A percentile compares a stretch with the other conserved stretches of the same genome.
phyloP scores from a whole-genome alignment of 805 yeast genomes.

The Nakazawaea sp. region DNA sequence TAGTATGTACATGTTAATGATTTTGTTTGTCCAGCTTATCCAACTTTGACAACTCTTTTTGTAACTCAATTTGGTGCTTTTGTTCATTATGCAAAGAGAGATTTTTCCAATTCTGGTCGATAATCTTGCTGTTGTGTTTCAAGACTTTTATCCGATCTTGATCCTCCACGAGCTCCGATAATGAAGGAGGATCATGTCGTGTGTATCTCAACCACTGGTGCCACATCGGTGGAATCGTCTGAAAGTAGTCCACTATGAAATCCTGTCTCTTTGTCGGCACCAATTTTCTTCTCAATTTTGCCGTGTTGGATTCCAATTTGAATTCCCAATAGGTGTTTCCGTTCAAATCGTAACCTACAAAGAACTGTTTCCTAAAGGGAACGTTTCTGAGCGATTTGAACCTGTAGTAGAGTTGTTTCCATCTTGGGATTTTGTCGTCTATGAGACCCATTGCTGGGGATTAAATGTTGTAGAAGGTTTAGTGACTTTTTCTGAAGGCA shows the following conservation, averaged over 20 bases:
- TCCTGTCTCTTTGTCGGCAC: constrained; percentile 43
- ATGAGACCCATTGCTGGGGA: neutral
- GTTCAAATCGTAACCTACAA: constrained; percentile 66
- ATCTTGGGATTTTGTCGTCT: constrained; percentile 33
- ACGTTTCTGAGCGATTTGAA: constrained; percentile 57
- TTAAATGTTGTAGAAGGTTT: no score
- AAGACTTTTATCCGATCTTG: constrained; percentile 46
- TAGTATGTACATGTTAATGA: neutral
- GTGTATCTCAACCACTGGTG: constrained; percentile 72
- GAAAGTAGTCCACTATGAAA: constrained; percentile 51
- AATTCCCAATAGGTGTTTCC: constrained; percentile 89
- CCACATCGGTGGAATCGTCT: constrained; percentile 67
- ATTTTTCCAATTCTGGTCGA: constrained; percentile 32
- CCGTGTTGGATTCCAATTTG: constrained; percentile 40
- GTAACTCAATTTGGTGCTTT: constrained; percentile 14
- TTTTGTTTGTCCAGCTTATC: no score
- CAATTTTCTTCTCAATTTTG: constrained; percentile 53
- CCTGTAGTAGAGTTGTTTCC: constrained; percentile 42
- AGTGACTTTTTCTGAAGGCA: no score
- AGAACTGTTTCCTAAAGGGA: constrained; percentile 66
- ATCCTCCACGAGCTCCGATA: constrained; percentile 57
- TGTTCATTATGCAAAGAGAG: constrained; percentile 15
- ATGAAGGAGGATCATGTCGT: constrained; percentile 50
- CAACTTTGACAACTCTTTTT: constrained; percentile 16
- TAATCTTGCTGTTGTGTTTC: constrained; percentile 41